These are phyloP conservation scores for Pleurotus tuoliensis DNA, from an alignment of 768 basidiomycete genomes.

Conservation along the genomic window DNA sequence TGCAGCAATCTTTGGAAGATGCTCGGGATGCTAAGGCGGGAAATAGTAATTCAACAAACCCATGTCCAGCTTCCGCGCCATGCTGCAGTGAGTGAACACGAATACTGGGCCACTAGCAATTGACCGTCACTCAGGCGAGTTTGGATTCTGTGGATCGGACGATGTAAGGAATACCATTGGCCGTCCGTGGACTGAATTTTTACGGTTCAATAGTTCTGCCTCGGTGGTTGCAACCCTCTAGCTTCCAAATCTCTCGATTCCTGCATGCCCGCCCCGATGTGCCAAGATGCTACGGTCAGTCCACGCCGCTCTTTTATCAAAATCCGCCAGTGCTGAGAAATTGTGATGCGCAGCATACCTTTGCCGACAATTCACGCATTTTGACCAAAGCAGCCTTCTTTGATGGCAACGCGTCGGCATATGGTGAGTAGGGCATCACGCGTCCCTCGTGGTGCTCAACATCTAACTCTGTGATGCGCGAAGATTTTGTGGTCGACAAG, in stretches of 20 bases:
- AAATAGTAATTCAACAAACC: conserved; percentile 37
- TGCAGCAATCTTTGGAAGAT: background rate
- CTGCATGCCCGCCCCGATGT: conserved; percentile 71
- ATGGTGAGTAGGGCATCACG: conserved; percentile 38
- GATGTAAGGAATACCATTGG: conserved; percentile 27
- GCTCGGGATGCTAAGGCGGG: background rate
- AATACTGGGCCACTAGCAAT: background rate
- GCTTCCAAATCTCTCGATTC: conserved; percentile 59
- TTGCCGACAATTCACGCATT: conserved; percentile 63
- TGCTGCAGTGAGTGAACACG: conserved; percentile 44
- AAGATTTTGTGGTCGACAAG: conserved; percentile 71
- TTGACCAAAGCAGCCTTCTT: conserved; percentile 62
- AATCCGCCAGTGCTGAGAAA: background rate
- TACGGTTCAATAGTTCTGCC: conserved; percentile 53
- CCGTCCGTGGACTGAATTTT: conserved; percentile 4
- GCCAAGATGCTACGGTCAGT: conserved; percentile 56
- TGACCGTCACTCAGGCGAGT: conserved; percentile 36
- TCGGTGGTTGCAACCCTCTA: conserved; percentile 85
- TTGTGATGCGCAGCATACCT: conserved; percentile 43
- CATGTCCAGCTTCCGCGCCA: conserved; percentile 41
- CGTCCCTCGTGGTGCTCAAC: background rate
- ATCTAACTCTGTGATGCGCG: background rate
- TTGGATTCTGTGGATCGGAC: conserved; percentile 47
- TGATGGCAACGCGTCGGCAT: conserved; percentile 69
- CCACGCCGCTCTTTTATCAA: background rate